Conservation (phyloP, 148 eudicot genomes). For the Nyssa sinensis region DNA sequence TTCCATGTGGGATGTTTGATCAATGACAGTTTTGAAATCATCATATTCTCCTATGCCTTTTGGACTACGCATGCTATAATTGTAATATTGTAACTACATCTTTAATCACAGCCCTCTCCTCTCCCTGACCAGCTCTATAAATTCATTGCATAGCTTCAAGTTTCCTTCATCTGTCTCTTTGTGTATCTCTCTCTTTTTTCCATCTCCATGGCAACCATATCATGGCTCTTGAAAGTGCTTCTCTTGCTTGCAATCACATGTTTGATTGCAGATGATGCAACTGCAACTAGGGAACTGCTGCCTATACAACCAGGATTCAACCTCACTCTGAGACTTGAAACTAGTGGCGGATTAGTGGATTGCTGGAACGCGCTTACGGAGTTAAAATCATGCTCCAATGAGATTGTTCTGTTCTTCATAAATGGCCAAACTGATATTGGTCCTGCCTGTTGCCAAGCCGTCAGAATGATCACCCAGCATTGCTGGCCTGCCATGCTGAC, state of each 20-base stretch:
- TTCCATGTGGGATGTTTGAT: too few relatives aligned
- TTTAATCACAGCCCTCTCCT: background rate
- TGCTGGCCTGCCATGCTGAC: constrained; percentile 59
- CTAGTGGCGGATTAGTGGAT: constrained; percentile 5
- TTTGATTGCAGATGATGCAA: background rate
- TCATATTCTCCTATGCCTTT: background rate
- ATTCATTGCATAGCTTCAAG: background rate
- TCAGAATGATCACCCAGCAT: constrained; percentile 30
- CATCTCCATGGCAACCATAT: too few relatives aligned
- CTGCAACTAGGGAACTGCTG: background rate
- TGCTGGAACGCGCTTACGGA: constrained; percentile 52
- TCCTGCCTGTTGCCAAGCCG: constrained; percentile 45
- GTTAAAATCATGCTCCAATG: constrained; percentile 51
- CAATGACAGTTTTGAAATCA: background rate
- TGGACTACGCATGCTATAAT: background rate
- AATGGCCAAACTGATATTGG: constrained; percentile 47
- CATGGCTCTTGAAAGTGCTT: background rate
- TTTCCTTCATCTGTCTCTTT: background rate
- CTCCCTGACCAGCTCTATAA: background rate
- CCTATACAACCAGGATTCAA: background rate
- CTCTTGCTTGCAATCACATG: background rate
- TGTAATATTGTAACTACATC: too few relatives aligned
- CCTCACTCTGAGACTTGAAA: background rate
- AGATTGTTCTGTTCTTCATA: constrained; percentile 45
- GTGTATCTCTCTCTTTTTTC: too few relatives aligned